Evolutionary conservation across 1,284 basidiomycete species (phyloP).

Genomic region (Trichosporon sp.): DNA sequence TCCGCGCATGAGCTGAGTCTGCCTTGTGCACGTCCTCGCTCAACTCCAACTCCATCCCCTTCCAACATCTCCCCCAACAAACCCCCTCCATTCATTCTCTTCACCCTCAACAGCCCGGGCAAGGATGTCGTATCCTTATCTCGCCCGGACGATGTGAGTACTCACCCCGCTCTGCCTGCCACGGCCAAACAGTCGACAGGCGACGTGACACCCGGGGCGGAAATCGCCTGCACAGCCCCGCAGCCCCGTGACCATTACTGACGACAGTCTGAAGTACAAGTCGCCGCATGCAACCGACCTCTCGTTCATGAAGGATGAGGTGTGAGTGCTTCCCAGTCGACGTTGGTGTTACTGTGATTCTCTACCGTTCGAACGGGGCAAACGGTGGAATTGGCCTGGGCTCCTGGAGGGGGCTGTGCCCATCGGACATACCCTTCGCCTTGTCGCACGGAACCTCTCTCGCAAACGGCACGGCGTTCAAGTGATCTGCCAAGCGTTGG

Average conservation of each 20-base stretch:
- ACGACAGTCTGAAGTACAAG: slow-evolving; percentile 47
- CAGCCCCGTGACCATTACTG: neutral
- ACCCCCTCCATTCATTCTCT: neutral
- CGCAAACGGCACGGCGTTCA: neutral
- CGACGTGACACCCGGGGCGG: neutral
- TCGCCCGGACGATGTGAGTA: slow-evolving; percentile 45
- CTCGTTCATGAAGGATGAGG: slow-evolving; percentile 49
- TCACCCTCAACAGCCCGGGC: neutral
- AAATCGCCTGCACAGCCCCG: neutral
- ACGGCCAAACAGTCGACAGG: neutral
- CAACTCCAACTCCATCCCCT: neutral
- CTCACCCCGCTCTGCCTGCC: neutral
- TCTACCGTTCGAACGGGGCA: neutral
- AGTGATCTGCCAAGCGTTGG: too few relatives aligned
- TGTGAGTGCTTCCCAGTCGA: slow-evolving; percentile 31
- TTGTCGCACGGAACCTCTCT: neutral
- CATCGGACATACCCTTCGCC: neutral
- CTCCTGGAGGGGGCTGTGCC: neutral
- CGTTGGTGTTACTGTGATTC: neutral
- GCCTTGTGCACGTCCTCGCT: neutral
- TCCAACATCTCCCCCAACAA: neutral
- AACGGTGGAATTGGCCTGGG: neutral
- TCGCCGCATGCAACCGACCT: slow-evolving; percentile 49
- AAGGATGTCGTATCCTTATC: slow-evolving; percentile 45
- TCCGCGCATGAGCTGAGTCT: neutral